These are phyloP conservation scores for Coemansia sp. DNA, from an alignment of 192 early-diverging fungal species.

Conservation along the genomic window DNA sequence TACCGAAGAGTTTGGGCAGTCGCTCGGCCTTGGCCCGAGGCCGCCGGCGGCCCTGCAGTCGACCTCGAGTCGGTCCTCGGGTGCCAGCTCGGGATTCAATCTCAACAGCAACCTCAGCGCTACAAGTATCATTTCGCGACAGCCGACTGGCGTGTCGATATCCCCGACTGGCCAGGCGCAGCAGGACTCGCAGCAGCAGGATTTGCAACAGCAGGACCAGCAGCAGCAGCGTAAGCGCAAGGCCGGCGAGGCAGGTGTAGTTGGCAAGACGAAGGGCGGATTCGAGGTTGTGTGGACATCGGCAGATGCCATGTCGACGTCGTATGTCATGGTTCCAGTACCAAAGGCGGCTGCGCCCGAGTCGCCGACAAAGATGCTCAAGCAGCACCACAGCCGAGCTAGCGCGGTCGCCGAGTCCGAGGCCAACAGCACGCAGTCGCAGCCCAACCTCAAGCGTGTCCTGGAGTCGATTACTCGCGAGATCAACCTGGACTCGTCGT, in stretches of 20 bases:
- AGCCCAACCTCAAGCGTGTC: slow-evolving; percentile 47
- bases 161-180: neutral
- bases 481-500: slow-evolving; percentile 49
- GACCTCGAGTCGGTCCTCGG: slow-evolving; percentile 42
- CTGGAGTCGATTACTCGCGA: slow-evolving; percentile 48
- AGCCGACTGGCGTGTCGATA: slow-evolving; percentile 6
- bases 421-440: slow-evolving; percentile 39
- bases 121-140: slow-evolving; percentile 18
- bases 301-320: slow-evolving; percentile 38
- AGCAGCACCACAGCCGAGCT: slow-evolving; percentile 28
- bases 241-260: slow-evolving; percentile 43
- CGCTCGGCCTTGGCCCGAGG: slow-evolving; percentile 10
- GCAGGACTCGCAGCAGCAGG: neutral
- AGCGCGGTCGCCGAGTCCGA: slow-evolving; percentile 16
- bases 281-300: slow-evolving; percentile 49
- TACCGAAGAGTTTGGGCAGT: slow-evolving; percentile 39
- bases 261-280: slow-evolving; percentile 44
- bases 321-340: slow-evolving; percentile 48
- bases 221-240: slow-evolving; percentile 41
- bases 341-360: slow-evolving; percentile 34
- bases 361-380: slow-evolving; percentile 46
- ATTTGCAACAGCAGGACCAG: neutral
- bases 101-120: slow-evolving; percentile 19
- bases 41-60: slow-evolving; percentile 19
- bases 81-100: slow-evolving; percentile 37